phyloP scores from a whole-genome alignment of 345 rosid genomes.

The Lepidium aucheri region DNA sequence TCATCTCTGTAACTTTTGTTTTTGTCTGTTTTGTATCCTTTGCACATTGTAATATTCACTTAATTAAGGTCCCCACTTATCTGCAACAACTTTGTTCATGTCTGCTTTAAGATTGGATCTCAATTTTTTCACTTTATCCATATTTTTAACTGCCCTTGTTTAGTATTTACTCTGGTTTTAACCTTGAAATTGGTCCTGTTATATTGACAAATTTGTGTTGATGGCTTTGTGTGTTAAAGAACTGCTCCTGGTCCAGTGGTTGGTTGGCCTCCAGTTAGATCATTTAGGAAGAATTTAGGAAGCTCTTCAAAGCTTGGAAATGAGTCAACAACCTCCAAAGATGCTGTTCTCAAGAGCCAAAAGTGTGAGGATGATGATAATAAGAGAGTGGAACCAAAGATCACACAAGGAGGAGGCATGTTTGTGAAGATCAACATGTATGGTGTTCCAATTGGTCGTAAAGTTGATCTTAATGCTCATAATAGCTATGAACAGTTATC shows the following conservation, averaged over 20 bases:
- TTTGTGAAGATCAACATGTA: slow-evolving; percentile 97
- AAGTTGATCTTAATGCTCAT: slow-evolving; percentile 79
- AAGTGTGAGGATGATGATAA: slow-evolving; percentile 21
- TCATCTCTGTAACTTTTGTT: slow-evolving; percentile 6
- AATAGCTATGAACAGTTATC: slow-evolving; percentile 79
- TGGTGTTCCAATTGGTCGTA: slow-evolving; percentile 96
- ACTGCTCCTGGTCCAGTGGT: slow-evolving; percentile 94
- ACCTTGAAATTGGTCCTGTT: too few relatives aligned
- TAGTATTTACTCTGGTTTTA: neutral
- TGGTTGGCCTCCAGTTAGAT: slow-evolving; percentile 98
- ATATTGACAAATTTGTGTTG: neutral
- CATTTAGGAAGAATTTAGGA: slow-evolving; percentile 76
- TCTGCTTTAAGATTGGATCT: slow-evolving; percentile 18
- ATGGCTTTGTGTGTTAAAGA: slow-evolving; percentile 31
- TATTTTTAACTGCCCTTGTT: neutral
- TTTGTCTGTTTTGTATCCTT: slow-evolving; percentile 21
- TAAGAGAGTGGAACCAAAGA: slow-evolving; percentile 17
- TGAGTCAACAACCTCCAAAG: slow-evolving; percentile 43
- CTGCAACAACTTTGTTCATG: slow-evolving; percentile 8
- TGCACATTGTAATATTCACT: slow-evolving; percentile 38
- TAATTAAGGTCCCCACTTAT: slow-evolving; percentile 28
- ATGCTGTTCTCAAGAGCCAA: slow-evolving; percentile 29
- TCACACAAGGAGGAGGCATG: slow-evolving; percentile 43
- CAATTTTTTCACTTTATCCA: neutral
- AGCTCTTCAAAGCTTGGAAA: slow-evolving; percentile 49